phyloP scores from a whole-genome alignment of 306 rosid genomes.

The Quercus mongolica region DNA sequence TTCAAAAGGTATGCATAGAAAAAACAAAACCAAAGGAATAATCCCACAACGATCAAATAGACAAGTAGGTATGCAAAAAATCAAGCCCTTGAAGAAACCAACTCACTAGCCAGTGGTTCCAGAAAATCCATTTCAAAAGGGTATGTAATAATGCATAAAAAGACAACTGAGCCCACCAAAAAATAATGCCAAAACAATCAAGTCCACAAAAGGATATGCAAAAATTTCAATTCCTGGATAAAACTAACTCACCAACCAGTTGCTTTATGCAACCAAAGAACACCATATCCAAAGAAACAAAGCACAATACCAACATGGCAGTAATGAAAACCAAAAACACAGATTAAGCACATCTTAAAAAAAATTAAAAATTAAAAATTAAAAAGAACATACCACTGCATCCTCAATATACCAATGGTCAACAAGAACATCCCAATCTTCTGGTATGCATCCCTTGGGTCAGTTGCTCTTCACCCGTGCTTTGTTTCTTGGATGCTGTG shows the following conservation, averaged over 20 bases:
- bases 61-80: not conserved
- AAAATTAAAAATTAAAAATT: too few relatives aligned
- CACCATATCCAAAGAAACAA: slow-evolving; percentile 71
- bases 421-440: too few relatives aligned
- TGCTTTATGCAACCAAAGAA: slow-evolving; percentile 21
- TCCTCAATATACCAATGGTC: too few relatives aligned
- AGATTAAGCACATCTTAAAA: too few relatives aligned
- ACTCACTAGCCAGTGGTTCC: not conserved
- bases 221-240: not conserved
- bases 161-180: not conserved
- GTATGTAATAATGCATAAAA: not conserved
- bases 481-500: too few relatives aligned
- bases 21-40: not conserved
- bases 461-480: too few relatives aligned
- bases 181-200: not conserved
- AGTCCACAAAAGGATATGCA: not conserved
- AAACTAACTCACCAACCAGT: not conserved
- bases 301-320: slow-evolving; percentile 39
- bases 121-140: not conserved
- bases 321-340: too few relatives aligned
- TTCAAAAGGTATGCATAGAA: not conserved
- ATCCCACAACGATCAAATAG: not conserved
- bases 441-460: too few relatives aligned
- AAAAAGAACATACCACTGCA: too few relatives aligned
- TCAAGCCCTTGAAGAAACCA: not conserved